Base-by-base conservation (phyloP, 495 filamentous ascomycete species). In the Talaromyces adpressus region DNA sequence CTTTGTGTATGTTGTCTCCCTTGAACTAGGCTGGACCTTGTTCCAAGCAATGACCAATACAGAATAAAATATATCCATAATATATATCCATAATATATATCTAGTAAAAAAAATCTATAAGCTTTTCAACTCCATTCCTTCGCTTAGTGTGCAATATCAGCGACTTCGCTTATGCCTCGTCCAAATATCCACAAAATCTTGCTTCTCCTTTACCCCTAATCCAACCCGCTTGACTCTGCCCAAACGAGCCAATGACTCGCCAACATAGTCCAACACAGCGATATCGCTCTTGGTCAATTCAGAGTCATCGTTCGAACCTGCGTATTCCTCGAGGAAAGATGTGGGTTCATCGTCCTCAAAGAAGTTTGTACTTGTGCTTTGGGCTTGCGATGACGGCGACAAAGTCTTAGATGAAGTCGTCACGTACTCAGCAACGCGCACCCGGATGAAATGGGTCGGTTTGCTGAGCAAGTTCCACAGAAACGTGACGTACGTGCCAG, bases 191-290 rank as follows among this genome's bases (percentile, higher is more conserved):
- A 95, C 83, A 77, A 98, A 98, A 14, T 83, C 85, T 62, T 81
- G 77, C 79, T 99, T 99, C 47, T 97, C 93, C 69, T 74, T 76
- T 63, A 95, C 78, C 2, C 90, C 90, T 71, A 99, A 71, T 0
- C 87, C 91, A 16, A 99, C 90, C 41, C 95, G 81, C 82, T 93
- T 97, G n/a, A 91, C 92, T 63, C 94, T 81, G 1, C 91, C 92
- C 63, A 99, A 73, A 39, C 93, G 78, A n/a, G 95, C 93, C 57
- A 99, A 75, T 14, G 92, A 86, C 49, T 98, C 94, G 1, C 84
- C 90, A 12, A 97, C 85, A 16, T 83, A 79, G 66, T 96, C 89
- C 59, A 93, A 71, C 30, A 92, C 70, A 54, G 74, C 75, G 66
- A 79, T 81, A 68, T 94, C 89, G 41, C 83, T 80, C 18, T 69